A percentile compares a stretch with the other conserved stretches of the same genome.
Evolutionary conservation across 306 rosid genomes (phyloP).

Genomic region (Adenanthera pavonina): DNA sequence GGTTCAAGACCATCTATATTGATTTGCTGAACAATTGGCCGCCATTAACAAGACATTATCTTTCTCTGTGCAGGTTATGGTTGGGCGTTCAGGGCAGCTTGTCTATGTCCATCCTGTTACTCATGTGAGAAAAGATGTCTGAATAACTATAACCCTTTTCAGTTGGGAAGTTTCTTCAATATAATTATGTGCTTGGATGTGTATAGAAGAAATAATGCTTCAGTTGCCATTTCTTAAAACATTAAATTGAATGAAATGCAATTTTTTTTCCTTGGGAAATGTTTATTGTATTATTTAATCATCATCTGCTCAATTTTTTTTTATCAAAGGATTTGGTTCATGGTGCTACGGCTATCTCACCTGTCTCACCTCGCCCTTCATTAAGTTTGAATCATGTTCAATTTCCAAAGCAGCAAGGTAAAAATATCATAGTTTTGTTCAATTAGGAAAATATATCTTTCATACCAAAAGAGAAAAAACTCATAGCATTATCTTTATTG

Average conservation of each 20-base stretch:
- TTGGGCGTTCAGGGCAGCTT: conserved; percentile 79
- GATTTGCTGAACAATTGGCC: conserved; percentile 28
- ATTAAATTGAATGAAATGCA: not conserved
- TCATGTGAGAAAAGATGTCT: conserved; percentile 63
- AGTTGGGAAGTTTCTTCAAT: conserved; percentile 29
- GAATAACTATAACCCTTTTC: conserved; percentile 21
- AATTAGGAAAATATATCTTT: not conserved
- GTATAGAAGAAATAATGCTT: conserved; percentile 29
- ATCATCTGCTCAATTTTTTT: conserved; percentile 35
- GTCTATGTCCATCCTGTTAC: conserved; percentile 83
- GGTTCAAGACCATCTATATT: conserved; percentile 21
- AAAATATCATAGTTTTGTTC: conserved; percentile 14
- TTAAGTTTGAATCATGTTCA: conserved; percentile 63
- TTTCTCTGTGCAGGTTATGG: conserved; percentile 71
- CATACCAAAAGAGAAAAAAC: not conserved
- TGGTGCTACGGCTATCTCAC: conserved; percentile 62
- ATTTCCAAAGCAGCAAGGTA: conserved; percentile 87
- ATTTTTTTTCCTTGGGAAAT: not conserved
- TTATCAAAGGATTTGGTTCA: conserved; percentile 75
- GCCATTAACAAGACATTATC: conserved; percentile 9
- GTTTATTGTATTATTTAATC: conserved; percentile 24
- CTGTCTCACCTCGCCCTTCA: conserved; percentile 62
- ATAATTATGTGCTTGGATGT: conserved; percentile 20
- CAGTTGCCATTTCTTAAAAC: conserved; percentile 9
- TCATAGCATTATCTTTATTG: conserved; percentile 20